Evolutionary conservation across 208 protist genomes (phyloP).

Genomic region (Acanthamoeba rhysodes): DNA sequence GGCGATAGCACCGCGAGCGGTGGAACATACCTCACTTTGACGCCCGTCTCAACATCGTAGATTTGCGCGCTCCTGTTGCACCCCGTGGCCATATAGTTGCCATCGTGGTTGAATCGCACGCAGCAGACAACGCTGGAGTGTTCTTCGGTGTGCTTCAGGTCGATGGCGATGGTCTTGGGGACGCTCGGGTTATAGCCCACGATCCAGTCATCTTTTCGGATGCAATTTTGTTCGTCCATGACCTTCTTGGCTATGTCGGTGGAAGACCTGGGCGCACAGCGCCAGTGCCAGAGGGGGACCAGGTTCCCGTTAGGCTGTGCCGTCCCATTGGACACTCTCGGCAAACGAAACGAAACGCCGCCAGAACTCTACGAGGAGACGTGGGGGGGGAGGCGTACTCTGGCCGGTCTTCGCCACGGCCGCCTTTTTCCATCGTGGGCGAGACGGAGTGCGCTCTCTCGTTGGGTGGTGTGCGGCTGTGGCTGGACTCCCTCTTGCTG

Average conservation of each 20-base stretch:
- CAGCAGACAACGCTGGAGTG: constrained; percentile 87
- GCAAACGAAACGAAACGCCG: neutral
- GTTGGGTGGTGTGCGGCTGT: constrained; percentile 2
- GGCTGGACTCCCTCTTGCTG: neutral
- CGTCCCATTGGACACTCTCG: too few species aligned
- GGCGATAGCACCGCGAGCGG: neutral
- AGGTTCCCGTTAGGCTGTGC: too few species aligned
- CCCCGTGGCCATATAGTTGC: constrained; percentile 83
- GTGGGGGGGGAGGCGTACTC: neutral
- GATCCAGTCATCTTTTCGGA: constrained; percentile 56
- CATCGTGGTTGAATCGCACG: constrained; percentile 83
- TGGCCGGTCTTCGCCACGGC: neutral
- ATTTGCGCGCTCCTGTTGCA: constrained; percentile 87
- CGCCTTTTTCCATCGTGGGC: constrained; percentile 17
- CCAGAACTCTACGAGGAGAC: neutral
- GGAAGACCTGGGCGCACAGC: neutral
- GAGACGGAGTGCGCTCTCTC: constrained; percentile 40
- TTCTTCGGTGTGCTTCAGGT: constrained; percentile 82
- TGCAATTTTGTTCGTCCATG: constrained; percentile 55
- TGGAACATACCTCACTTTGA: constrained; percentile 80
- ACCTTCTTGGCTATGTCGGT: neutral
- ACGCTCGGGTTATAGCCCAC: constrained; percentile 84
- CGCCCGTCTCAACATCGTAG: constrained; percentile 86
- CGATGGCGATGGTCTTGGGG: constrained; percentile 81
- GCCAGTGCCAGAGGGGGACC: too few species aligned